Evolutionary conservation across 176 grass and related monocot species (phyloP), one percentile per base, ranked within the genome.

Genomic region (Bonia amplexicaulis): DNA sequence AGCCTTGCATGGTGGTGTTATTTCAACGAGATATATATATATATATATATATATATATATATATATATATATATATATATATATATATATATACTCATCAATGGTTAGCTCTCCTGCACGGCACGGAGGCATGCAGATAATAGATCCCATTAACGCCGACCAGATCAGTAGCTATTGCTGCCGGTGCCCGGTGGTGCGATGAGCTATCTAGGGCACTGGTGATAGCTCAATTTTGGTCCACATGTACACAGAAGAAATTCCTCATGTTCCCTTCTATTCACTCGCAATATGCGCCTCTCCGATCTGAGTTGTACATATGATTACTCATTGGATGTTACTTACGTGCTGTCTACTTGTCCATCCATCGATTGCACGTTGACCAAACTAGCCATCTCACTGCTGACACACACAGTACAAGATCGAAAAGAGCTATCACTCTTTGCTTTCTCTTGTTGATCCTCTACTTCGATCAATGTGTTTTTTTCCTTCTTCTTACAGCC

Each of bases 311-410:
- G 40, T 62, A 62, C 53, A 42, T 9, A 42, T 74, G 67, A 73
- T 87, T 73, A 16, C 69, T n/a, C 67, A 13, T 19, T 53, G 29
- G 45, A 74, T 86, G 67, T 85, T 68, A 67, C 73, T 48, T 78
- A 78, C 52, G 73, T 85, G 83, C 39, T 60, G 26, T 41, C 65
- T 31, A n/a, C 22, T 46, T 46, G 68, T 60, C 66, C 53, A 86
- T 60, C 57, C 71, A 78, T 86, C 42, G 42, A 71, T 71, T 44
- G 42, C 69, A 13, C 41, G 26, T 86, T 86, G 84, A 86, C 76
- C 42, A 68, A 19, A 19, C 17, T 5, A 22, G 48, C 48, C 6
- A 51, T 49, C 16, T 11, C 4, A 68, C 5, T 41, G 66, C 66
- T 68, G 66, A 20, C 66, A 22, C 65, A 2, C 35, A 39, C 15